Percentiles rank a stretch among this genome's conserved stretches.
These are phyloP conservation scores for Talaromyces sp. DNA, from an alignment of 2,329 filamentous ascomycete genomes.

Conservation along the genomic window DNA sequence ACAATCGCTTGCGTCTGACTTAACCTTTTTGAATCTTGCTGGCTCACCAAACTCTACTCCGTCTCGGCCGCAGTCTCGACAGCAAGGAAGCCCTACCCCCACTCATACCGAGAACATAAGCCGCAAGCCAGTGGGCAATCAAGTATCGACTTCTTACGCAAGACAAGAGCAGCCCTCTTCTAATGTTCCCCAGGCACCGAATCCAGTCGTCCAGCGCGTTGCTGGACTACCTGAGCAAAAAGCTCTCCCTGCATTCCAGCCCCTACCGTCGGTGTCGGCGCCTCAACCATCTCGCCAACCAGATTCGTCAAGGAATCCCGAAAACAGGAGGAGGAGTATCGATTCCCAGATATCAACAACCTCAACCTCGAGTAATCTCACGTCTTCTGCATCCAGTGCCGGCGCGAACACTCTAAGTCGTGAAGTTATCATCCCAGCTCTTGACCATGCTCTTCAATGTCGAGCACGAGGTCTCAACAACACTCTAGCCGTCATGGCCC, in stretches of 20 bases:
- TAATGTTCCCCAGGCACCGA: neutral
- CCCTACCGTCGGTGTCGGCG: slow-evolving; percentile 19
- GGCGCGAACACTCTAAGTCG: slow-evolving; percentile 13
- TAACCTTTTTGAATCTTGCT: slow-evolving; percentile 39
- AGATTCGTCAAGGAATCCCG: neutral
- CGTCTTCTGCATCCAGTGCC: slow-evolving; percentile 51
- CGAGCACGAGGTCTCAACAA: slow-evolving; percentile 58
- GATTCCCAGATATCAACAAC: slow-evolving; percentile 39
- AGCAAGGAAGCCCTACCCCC: slow-evolving; percentile 18
- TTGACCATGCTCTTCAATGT: slow-evolving; percentile 85
- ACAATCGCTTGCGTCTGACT: slow-evolving; percentile 39
- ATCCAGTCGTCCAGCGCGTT: slow-evolving; percentile 16
- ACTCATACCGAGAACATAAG: slow-evolving; percentile 17
- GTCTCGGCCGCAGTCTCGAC: slow-evolving; percentile 13
- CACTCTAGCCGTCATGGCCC: slow-evolving; percentile 25
- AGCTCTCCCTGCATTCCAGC: slow-evolving; percentile 28
- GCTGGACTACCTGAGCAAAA: slow-evolving; percentile 23
- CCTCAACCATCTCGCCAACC: slow-evolving; percentile 12
- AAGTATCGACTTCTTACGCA: slow-evolving; percentile 24
- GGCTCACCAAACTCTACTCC: slow-evolving; percentile 22
- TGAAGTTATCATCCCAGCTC: slow-evolving; percentile 80
- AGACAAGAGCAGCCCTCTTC: slow-evolving; percentile 28
- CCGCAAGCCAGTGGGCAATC: slow-evolving; percentile 29
- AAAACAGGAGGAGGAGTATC: slow-evolving; percentile 3
- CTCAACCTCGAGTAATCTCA: slow-evolving; percentile 49